Conservation (phyloP, 129 eudicot species). For the Centella asiatica region DNA sequence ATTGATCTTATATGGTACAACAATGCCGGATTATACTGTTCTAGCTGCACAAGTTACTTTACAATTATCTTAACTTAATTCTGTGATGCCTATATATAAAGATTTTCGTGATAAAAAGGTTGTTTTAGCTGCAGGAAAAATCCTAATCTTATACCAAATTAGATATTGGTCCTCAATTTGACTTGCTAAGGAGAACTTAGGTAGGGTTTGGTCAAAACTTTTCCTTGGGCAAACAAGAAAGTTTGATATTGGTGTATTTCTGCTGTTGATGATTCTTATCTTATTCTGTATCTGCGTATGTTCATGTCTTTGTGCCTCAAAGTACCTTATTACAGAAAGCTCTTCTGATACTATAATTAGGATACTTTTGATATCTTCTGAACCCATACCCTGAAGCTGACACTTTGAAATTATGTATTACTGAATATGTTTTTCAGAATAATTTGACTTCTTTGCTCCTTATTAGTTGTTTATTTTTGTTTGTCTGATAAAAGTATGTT, state of each 20-base stretch:
- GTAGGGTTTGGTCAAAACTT: neutral
- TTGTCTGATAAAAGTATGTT: neutral
- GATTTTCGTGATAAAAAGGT: too few species aligned
- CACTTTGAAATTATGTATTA: neutral
- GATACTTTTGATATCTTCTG: neutral
- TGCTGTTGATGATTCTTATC: neutral
- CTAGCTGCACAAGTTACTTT: neutral
- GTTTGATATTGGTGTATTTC: neutral
- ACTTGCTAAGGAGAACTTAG: neutral
- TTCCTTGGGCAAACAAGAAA: neutral
- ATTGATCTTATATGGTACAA: neutral
- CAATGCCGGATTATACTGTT: neutral
- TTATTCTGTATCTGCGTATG: neutral
- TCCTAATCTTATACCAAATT: neutral
- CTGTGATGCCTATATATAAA: neutral
- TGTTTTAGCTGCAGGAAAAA: neutral
- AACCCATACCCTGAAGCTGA: neutral
- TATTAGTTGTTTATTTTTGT: constrained; percentile 3
- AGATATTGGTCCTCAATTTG: neutral
- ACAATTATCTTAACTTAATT: neutral
- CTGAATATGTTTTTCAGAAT: constrained; percentile 3
- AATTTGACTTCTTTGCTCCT: neutral
- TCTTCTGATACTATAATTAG: neutral
- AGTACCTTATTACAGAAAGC: neutral
- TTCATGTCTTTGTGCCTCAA: neutral